Evolutionary conservation across 2,329 filamentous ascomycete species (phyloP).

Genomic region (Fonsecaea nubica): DNA sequence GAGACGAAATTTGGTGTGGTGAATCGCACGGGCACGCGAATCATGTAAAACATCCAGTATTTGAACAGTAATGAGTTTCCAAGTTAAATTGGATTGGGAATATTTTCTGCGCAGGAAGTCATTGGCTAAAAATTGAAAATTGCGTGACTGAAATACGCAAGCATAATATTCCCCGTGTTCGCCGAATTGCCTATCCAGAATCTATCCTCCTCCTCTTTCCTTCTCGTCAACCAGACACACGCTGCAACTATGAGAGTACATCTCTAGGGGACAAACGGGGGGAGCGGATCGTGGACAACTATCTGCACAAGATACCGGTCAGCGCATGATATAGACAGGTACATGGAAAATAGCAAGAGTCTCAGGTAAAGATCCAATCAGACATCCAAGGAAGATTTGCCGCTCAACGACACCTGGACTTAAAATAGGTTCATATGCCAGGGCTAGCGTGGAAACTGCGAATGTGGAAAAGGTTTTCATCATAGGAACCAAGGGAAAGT

Average conservation of each 20-base stretch:
- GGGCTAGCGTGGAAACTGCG: constrained; percentile 68
- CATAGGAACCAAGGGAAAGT: constrained; percentile 46
- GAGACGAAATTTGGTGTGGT: background rate
- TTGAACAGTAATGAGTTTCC: background rate
- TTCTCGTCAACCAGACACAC: background rate
- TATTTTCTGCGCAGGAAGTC: background rate
- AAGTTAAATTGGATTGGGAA: background rate
- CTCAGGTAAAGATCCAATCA: constrained; percentile 45
- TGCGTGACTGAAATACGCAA: background rate
- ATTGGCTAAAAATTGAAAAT: background rate
- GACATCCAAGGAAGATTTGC: constrained; percentile 61
- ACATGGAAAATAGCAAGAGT: constrained; percentile 4
- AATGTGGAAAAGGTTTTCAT: constrained; percentile 64
- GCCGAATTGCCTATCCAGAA: background rate
- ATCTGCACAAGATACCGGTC: constrained; percentile 21
- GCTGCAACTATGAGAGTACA: background rate
- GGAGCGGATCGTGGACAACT: background rate
- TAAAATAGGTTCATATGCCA: constrained; percentile 55
- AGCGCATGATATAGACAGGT: constrained; percentile 10
- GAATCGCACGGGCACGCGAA: background rate
- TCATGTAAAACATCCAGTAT: background rate
- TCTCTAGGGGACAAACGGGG: background rate
- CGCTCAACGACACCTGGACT: constrained; percentile 57
- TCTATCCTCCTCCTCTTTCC: background rate
- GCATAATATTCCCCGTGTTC: background rate